Evolutionary conservation across 2,329 filamentous ascomycete genomes (phyloP), one percentile per base, ranked within the genome.

Genomic region (Aspergillus oerlinghausenensis): DNA sequence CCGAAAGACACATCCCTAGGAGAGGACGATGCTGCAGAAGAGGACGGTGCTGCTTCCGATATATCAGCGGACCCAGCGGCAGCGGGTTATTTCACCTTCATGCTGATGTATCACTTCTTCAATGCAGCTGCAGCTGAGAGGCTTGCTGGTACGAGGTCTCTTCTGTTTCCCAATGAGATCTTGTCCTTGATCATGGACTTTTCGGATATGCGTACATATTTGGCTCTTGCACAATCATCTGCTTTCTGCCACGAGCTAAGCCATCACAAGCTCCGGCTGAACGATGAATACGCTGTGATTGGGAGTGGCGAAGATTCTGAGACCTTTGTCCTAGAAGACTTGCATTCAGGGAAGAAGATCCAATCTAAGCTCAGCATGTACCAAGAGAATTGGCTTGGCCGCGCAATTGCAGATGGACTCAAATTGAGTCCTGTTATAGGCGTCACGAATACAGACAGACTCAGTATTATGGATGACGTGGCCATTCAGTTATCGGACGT

Each of bases 81-180:
- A 26, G 21, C 42, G 4, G 32, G 23, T 11, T 7, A 29, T 19
- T 11, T 26, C n/a, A 26, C 49, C 19, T 58, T 60, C 19, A 23
- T 42, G 3, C 32, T 49, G 21, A 38, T 62, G 29, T 38, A 57
- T 23, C 51, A 51, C 6, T 60, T 65, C 48, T 62, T 65, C 26
- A 51, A 59, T 32, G 45, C 42, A 21, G 58, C 61, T 19, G 45
- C 38, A 6, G 42, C 50, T 26, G 26, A 53, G 35, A 14, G 40
- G n/a, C 49, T 63, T 26, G 43, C 26, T 10, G 47, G 49, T 17
- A 29, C 50, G 14, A 48, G 23, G 21, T 62, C 63, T n/a, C n/a
- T 21, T 14, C 26, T 50, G 1, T 38, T 65, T 21, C 60, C 63
- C 4, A 63, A 61, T 23, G 63, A 65, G 50, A 57, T 62, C 23